Percentiles rank a stretch among this genome's conserved stretches.
Conservation (phyloP, 1,139 yeast species). For the Torulaspora pretoriensis region DNA sequence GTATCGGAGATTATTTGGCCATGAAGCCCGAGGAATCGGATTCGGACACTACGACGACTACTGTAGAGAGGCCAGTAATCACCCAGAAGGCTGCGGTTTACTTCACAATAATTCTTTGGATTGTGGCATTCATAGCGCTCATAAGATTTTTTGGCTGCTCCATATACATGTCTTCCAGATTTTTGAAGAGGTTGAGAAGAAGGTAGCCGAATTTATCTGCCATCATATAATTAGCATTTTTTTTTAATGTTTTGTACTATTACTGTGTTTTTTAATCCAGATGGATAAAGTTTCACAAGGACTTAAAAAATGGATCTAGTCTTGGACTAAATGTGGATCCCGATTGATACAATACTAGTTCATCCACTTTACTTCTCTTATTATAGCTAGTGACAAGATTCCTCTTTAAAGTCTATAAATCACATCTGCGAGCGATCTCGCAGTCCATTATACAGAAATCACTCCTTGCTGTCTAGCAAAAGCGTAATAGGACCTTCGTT, state of each 20-base stretch:
- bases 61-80: constrained; percentile 18
- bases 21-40: constrained; percentile 30
- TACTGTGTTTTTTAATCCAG: not conserved
- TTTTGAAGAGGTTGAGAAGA: constrained; percentile 28
- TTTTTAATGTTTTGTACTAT: not conserved
- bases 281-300: too few relatives aligned
- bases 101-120: constrained; percentile 72
- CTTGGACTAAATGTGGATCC: not conserved
- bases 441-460: not conserved
- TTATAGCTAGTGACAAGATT: too few relatives aligned
- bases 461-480: constrained; percentile 37
- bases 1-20: constrained; percentile 38
- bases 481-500: constrained; percentile 59
- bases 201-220: not conserved
- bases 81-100: constrained; percentile 48
- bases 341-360: too few relatives aligned
- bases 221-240: not conserved
- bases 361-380: not conserved
- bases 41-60: constrained; percentile 33
- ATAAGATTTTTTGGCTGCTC: constrained; percentile 68
- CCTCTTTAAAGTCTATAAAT: too few relatives aligned
- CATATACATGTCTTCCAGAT: constrained; percentile 49
- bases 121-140: constrained; percentile 75
- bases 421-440: too few relatives aligned
- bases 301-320: not conserved